Conservation (phyloP, 257 asterid genomes). For the Lycium ferocissimum region DNA sequence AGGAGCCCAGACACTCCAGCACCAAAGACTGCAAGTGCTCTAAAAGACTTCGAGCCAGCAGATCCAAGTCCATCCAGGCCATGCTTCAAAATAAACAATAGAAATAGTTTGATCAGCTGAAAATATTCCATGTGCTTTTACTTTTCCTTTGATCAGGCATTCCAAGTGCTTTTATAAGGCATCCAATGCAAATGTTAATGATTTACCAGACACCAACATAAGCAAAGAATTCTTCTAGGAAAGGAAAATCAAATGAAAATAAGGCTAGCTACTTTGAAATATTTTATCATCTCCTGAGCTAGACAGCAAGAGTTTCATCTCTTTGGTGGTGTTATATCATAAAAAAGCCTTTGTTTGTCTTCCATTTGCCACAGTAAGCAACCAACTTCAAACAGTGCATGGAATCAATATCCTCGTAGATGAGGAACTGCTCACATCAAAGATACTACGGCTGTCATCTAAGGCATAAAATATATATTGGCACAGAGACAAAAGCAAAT, state of each 20-base stretch:
- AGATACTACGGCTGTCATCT: background rate
- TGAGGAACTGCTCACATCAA: background rate
- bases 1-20: constrained; percentile 66
- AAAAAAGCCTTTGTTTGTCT: background rate
- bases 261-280: background rate
- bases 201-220: constrained; percentile 3
- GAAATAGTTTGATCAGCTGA: background rate
- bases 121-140: background rate
- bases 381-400: constrained; percentile 10
- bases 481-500: background rate
- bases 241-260: background rate
- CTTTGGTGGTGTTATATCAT: constrained; percentile 20
- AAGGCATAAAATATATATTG: constrained; percentile 13
- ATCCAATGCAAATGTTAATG: constrained; percentile 15
- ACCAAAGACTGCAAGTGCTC: constrained; percentile 53
- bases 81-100: constrained; percentile 35
- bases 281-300: background rate
- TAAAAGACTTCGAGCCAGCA: constrained; percentile 48
- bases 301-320: background rate
- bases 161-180: background rate
- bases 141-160: background rate
- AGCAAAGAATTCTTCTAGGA: background rate
- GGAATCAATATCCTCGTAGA: background rate
- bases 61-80: constrained; percentile 48
- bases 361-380: background rate